Percentiles rank a stretch among this genome's conserved stretches.
phyloP scores from a whole-genome alignment of 345 rosid species.

The Carallia brachiata region DNA sequence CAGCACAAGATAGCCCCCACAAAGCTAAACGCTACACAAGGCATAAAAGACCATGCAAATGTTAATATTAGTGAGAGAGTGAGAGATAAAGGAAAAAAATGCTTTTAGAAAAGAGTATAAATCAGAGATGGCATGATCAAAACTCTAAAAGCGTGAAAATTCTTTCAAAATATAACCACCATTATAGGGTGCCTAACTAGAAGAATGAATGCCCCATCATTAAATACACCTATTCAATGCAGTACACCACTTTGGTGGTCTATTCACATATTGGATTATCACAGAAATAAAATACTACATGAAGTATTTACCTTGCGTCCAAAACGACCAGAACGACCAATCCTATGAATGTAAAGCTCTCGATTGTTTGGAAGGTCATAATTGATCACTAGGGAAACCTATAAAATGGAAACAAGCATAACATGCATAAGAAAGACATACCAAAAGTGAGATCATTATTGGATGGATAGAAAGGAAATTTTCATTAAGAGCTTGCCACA shows the following conservation, averaged over 20 bases:
- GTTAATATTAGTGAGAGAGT: not conserved
- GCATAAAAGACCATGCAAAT: not conserved
- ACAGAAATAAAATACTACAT: not conserved
- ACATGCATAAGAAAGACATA: not conserved
- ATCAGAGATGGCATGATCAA: too few species aligned
- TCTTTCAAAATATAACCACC: too few species aligned
- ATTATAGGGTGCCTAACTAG: too few species aligned
- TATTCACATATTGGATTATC: too few species aligned
- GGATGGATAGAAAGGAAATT: too few species aligned
- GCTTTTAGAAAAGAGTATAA: too few species aligned
- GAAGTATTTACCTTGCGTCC: conserved; percentile 78
- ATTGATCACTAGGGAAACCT: conserved; percentile 95
- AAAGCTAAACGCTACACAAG: not conserved
- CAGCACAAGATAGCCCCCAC: not conserved
- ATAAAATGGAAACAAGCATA: conserved; percentile 12
- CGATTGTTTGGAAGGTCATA: conserved; percentile 97
- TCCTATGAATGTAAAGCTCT: conserved; percentile 95
- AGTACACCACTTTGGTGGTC: too few species aligned
- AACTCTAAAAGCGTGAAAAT: too few species aligned
- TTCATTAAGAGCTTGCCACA: too few species aligned
- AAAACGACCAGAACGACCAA: conserved; percentile 97
- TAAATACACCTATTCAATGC: too few species aligned
- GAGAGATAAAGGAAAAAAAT: too few species aligned
- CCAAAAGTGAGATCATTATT: not conserved
- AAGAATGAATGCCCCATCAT: too few species aligned